Conservation (phyloP, 441 rosid genomes). For the Populus hybrid region DNA sequence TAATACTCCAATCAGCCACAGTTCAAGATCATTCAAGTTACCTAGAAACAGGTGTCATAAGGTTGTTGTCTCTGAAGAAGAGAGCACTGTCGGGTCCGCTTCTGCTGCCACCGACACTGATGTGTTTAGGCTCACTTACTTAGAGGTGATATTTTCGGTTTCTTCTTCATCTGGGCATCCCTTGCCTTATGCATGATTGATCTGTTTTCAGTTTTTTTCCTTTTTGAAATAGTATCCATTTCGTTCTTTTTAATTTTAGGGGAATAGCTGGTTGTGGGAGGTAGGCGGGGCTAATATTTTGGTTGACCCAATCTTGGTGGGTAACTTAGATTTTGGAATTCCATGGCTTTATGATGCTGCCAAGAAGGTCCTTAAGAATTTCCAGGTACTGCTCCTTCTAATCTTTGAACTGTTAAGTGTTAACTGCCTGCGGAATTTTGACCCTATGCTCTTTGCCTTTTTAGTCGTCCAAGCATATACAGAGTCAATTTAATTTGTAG, state of each 20-base stretch:
- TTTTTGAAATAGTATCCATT: background rate
- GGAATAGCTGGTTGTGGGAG: slow-evolving; percentile 93
- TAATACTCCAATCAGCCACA: background rate
- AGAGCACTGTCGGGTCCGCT: slow-evolving; percentile 44
- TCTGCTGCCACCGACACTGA: slow-evolving; percentile 42
- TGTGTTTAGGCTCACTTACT: slow-evolving; percentile 66
- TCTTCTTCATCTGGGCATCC: background rate
- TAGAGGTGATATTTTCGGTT: slow-evolving; percentile 50
- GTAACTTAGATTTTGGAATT: slow-evolving; percentile 91
- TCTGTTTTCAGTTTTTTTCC: background rate
- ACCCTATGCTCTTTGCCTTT: background rate
- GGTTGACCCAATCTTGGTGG: slow-evolving; percentile 89
- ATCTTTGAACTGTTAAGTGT: background rate
- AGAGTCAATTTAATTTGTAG: background rate
- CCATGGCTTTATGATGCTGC: slow-evolving; percentile 89
- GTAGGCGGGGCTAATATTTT: slow-evolving; percentile 57
- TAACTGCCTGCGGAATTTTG: background rate
- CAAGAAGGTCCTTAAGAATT: slow-evolving; percentile 66
- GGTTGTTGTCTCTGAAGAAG: slow-evolving; percentile 28
- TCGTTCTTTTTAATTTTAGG: slow-evolving; percentile 38
- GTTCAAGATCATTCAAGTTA: slow-evolving; percentile 15
- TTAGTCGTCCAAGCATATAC: background rate
- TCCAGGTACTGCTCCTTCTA: slow-evolving; percentile 46
- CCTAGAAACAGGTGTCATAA: slow-evolving; percentile 7
- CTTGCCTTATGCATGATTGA: background rate